phyloP scores from a whole-genome alignment of 306 rosid genomes.

The Lathyrus aphaca region DNA sequence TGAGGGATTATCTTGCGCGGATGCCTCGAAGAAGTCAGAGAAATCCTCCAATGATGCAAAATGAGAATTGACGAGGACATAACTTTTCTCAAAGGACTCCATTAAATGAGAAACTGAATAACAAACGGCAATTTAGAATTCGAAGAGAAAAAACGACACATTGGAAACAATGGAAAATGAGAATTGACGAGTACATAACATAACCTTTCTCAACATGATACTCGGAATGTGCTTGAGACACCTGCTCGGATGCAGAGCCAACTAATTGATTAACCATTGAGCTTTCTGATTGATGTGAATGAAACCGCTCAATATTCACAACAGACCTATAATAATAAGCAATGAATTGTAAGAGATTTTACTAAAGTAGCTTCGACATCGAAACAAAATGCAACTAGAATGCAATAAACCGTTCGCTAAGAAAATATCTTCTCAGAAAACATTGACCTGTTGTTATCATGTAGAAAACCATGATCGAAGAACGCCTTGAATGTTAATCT shows the following conservation, averaged over 20 bases:
- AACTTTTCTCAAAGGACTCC: conserved; percentile 84
- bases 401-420: not conserved
- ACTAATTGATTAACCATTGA: conserved; percentile 39
- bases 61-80: conserved; percentile 71
- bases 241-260: conserved; percentile 38
- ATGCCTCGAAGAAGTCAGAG: conserved; percentile 65
- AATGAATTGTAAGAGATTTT: conserved; percentile 31
- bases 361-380: conserved; percentile 20
- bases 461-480: conserved; percentile 74
- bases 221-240: conserved; percentile 45
- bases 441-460: conserved; percentile 64
- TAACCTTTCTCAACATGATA: conserved; percentile 29
- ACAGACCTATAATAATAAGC: conserved; percentile 46
- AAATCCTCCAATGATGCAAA: conserved; percentile 60
- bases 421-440: conserved; percentile 8
- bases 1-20: conserved; percentile 49
- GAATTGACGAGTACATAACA: not conserved
- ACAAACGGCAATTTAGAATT: conserved; percentile 22
- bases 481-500: conserved; percentile 83
- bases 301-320: conserved; percentile 46
- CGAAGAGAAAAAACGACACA: not conserved
- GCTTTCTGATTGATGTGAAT: conserved; percentile 41
- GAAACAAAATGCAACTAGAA: conserved; percentile 25
- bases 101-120: conserved; percentile 70
- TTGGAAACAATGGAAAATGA: conserved; percentile 33